Percentiles rank a stretch among this genome's conserved stretches.
Conservation (phyloP, 163 green algal species). For the Botryococcus braunii region DNA sequence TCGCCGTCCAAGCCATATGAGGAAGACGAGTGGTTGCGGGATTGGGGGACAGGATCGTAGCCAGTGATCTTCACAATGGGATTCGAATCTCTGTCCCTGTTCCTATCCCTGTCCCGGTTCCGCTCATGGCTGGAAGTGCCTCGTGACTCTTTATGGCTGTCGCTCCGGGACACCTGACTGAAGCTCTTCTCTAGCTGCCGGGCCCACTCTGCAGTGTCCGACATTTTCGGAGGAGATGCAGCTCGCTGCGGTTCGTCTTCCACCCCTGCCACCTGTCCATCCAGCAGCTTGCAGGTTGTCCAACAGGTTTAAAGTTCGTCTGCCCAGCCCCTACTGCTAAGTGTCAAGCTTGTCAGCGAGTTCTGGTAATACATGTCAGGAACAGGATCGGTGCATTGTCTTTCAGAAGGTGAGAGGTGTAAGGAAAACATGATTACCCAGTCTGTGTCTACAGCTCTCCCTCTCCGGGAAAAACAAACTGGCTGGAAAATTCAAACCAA, state of each 20-base stretch:
- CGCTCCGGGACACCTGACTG: not conserved
- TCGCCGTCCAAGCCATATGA: slow-evolving; percentile 12
- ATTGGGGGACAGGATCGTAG: slow-evolving; percentile 6
- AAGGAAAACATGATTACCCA: too few species aligned
- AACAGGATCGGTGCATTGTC: not conserved
- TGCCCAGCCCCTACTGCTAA: not conserved
- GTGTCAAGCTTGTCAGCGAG: not conserved
- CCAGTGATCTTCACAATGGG: slow-evolving; percentile 16
- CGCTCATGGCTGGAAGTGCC: not conserved
- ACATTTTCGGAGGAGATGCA: not conserved
- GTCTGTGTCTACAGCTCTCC: too few species aligned
- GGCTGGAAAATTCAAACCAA: too few species aligned
- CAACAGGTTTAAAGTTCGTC: not conserved
- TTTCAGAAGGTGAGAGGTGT: too few species aligned
- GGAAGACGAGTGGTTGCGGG: slow-evolving; percentile 2
- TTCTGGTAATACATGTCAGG: not conserved
- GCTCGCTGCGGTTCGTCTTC: slow-evolving; percentile 31
- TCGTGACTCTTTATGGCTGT: not conserved
- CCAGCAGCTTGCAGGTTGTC: not conserved
- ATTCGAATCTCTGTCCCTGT: not conserved
- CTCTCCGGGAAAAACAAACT: too few species aligned
- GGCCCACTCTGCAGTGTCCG: slow-evolving; percentile 16
- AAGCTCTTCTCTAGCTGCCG: slow-evolving; percentile 33
- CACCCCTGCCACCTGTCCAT: slow-evolving; percentile 48
- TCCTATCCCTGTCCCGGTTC: not conserved